phyloP scores from a whole-genome alignment of 768 basidiomycete genomes.

The Leccinum variicolor region DNA sequence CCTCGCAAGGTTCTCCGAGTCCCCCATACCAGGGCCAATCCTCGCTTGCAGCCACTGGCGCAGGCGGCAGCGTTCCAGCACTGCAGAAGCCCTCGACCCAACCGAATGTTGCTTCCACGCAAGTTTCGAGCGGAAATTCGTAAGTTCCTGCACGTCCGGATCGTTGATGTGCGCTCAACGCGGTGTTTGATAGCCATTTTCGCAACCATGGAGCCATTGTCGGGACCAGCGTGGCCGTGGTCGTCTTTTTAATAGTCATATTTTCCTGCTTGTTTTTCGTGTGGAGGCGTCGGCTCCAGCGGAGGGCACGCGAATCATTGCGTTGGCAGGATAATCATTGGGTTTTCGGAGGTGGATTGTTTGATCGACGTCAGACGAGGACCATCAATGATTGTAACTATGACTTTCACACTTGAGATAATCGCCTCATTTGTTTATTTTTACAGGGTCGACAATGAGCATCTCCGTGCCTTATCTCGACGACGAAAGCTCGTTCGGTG shows the following conservation, averaged over 20 bases:
- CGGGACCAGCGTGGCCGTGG: conserved; percentile 68
- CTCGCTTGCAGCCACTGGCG: too few relatives aligned
- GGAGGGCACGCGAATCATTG: conserved; percentile 33
- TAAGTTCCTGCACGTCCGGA: conserved; percentile 15
- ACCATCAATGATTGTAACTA: conserved; percentile 10
- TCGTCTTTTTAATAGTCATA: conserved; percentile 48
- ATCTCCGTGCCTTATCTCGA: background rate
- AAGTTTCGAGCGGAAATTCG: conserved; percentile 25
- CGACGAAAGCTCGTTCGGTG: background rate
- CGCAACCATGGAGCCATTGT: conserved; percentile 65
- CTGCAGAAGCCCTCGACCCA: conserved; percentile 47
- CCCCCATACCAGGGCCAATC: too few relatives aligned
- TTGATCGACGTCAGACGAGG: conserved; percentile 30
- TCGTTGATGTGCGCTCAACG: background rate
- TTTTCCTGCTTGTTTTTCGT: conserved; percentile 40
- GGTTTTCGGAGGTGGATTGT: conserved; percentile 29
- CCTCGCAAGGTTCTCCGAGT: too few relatives aligned
- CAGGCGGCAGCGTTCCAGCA: too few relatives aligned
- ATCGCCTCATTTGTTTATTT: background rate
- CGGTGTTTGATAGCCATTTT: conserved; percentile 48
- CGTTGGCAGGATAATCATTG: conserved; percentile 22
- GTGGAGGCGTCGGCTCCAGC: conserved; percentile 37
- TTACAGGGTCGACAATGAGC: background rate
- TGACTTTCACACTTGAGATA: conserved; percentile 1
- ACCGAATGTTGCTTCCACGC: conserved; percentile 46